phyloP scores from a whole-genome alignment of 1,284 basidiomycete genomes.

The Cutaneotrichosporon spelunceum region DNA sequence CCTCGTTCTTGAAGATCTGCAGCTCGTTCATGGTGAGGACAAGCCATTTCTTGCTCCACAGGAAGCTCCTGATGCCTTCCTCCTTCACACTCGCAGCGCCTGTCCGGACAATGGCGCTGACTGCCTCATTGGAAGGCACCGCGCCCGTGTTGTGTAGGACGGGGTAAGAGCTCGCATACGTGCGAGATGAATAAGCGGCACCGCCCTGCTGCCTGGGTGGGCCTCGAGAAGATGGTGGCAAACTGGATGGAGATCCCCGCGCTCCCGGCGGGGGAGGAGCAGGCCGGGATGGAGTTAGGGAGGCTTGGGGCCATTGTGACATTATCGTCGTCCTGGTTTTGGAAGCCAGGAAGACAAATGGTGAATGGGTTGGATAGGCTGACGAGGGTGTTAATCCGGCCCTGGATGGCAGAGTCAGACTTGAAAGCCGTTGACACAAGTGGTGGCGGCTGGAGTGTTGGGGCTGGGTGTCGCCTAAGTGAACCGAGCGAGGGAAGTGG shows the following conservation, averaged over 20 bases:
- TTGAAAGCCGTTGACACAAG: no score
- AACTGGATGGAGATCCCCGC: conserved; percentile 14
- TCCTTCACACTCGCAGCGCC: conserved; percentile 81
- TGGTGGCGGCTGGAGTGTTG: no score
- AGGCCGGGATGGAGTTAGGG: conserved; percentile 42
- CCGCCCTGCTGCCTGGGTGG: background rate
- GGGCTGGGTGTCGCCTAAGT: no score
- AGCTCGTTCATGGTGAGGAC: conserved; percentile 77
- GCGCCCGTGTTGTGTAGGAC: conserved; percentile 24
- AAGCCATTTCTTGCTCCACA: conserved; percentile 90
- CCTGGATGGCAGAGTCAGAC: no score
- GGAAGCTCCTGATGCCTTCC: conserved; percentile 74
- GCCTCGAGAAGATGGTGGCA: conserved; percentile 6
- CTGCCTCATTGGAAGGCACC: conserved; percentile 12
- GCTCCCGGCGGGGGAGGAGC: conserved; percentile 39
- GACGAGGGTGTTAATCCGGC: no score
- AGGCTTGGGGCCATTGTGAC: conserved; percentile 33
- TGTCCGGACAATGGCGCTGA: conserved; percentile 32
- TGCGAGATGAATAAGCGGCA: conserved; percentile 26
- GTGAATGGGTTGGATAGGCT: background rate
- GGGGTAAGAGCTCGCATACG: conserved; percentile 39
- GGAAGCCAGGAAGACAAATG: background rate
- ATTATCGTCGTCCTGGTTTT: conserved; percentile 16
- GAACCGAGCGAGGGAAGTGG: no score
- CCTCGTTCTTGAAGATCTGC: conserved; percentile 88